phyloP scores from a whole-genome alignment of 192 early-diverging fungal genomes.

The Physocladia obscura region DNA sequence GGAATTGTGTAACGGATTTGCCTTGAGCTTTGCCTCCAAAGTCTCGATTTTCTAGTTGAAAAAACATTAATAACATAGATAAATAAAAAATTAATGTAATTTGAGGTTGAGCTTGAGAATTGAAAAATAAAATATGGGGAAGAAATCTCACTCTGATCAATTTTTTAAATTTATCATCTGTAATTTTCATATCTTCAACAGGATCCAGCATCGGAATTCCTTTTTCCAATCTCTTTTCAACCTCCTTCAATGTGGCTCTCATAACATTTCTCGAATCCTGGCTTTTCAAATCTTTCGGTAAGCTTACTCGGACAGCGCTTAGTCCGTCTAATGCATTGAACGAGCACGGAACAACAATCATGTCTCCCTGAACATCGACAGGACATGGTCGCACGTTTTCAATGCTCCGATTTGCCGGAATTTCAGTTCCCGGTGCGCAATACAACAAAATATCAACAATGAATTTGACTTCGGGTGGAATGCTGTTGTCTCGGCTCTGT shows the following conservation, averaged over 20 bases:
- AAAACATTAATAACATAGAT: too few species aligned
- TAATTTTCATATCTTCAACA: slow-evolving; percentile 83
- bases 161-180: slow-evolving; percentile 73
- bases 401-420: slow-evolving; percentile 19
- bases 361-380: slow-evolving; percentile 54
- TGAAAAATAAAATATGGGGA: background rate
- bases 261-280: slow-evolving; percentile 57
- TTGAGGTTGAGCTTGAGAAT: too few species aligned
- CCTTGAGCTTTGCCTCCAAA: slow-evolving; percentile 66
- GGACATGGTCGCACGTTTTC: slow-evolving; percentile 57
- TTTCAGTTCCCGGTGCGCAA: slow-evolving; percentile 66
- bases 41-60: slow-evolving; percentile 62
- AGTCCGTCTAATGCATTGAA: slow-evolving; percentile 73
- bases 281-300: slow-evolving; percentile 70
- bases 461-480: slow-evolving; percentile 56
- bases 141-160: slow-evolving; percentile 62
- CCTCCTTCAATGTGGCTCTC: slow-evolving; percentile 67
- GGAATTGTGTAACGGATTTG: slow-evolving; percentile 58
- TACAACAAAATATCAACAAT: slow-evolving; percentile 84
- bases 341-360: slow-evolving; percentile 75
- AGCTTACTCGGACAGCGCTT: slow-evolving; percentile 70
- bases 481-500: slow-evolving; percentile 29
- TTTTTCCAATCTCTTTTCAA: slow-evolving; percentile 64
- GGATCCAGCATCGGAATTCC: slow-evolving; percentile 88
- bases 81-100: too few species aligned